These are phyloP conservation scores for Aristolochia contorta DNA, from an alignment of 164 flowering plant genomes.

Conservation along the genomic window DNA sequence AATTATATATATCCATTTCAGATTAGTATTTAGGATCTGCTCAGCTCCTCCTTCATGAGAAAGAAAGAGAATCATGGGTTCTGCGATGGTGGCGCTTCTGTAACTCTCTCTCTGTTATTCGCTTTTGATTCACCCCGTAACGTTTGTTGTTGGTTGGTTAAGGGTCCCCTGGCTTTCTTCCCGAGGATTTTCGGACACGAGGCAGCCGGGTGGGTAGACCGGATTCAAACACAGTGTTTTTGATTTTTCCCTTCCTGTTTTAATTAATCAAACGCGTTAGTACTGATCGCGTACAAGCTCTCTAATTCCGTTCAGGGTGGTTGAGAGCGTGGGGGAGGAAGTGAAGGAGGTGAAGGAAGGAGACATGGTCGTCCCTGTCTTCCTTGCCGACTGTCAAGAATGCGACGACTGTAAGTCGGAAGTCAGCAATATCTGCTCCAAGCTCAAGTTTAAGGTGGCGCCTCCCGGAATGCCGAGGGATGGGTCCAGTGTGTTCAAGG, in stretches of 20 bases:
- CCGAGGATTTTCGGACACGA: slow-evolving; percentile 67
- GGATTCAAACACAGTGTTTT: too few relatives aligned
- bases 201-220: slow-evolving; percentile 44
- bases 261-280: too few relatives aligned
- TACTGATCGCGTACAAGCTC: too few relatives aligned
- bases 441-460: background rate
- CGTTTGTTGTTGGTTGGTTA: background rate
- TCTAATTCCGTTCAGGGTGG: slow-evolving; percentile 23
- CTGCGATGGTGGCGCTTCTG: too few relatives aligned
- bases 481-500: slow-evolving; percentile 38
- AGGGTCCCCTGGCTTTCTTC: slow-evolving; percentile 25
- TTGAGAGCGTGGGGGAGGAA: slow-evolving; percentile 61
- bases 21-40: too few relatives aligned
- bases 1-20: background rate
- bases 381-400: slow-evolving; percentile 37
- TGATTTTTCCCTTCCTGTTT: too few relatives aligned
- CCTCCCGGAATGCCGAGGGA: slow-evolving; percentile 37
- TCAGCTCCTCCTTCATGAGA: too few relatives aligned
- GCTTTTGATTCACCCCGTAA: too few relatives aligned
- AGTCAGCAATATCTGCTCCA: slow-evolving; percentile 44
- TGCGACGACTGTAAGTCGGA: slow-evolving; percentile 48
- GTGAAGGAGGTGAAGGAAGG: slow-evolving; percentile 48
- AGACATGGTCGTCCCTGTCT: slow-evolving; percentile 51
- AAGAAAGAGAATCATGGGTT: too few relatives aligned
- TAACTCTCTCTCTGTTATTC: too few relatives aligned